Conservation (phyloP, 495 filamentous ascomycete genomes). For the Lasiosphaeria ovina region DNA sequence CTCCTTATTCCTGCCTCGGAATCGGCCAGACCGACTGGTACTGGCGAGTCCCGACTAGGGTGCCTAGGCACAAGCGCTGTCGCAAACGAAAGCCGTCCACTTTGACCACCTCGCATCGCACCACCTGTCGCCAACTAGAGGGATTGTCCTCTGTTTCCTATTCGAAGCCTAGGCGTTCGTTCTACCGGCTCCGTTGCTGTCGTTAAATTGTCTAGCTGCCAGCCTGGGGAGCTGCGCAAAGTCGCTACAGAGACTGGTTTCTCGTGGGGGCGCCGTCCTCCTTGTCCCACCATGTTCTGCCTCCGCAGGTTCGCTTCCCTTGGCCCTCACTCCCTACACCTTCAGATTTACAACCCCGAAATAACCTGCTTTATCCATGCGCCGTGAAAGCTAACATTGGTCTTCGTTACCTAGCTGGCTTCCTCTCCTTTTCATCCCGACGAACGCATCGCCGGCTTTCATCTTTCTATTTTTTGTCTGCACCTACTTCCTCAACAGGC, state of each 20-base stretch:
- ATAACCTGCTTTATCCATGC: neutral
- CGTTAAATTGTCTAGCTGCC: neutral
- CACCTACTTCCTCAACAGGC: constrained; percentile 86
- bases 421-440: constrained; percentile 71
- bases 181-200: no score
- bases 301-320: constrained; percentile 60
- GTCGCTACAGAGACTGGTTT: neutral
- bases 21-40: no score
- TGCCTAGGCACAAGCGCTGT: no score
- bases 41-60: no score
- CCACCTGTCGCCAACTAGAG: no score
- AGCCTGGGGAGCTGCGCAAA: neutral
- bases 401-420: constrained; percentile 54
- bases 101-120: no score
- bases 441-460: constrained; percentile 78
- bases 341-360: neutral
- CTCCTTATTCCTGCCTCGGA: neutral
- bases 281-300: constrained; percentile 65
- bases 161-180: no score
- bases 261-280: neutral
- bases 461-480: constrained; percentile 87
- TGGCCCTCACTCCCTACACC: constrained; percentile 4
- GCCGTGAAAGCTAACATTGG: neutral
- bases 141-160: no score
- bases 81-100: no score